These are phyloP conservation scores for Brassica hybrid DNA, from an alignment of 441 rosid species.

Conservation along the genomic window DNA sequence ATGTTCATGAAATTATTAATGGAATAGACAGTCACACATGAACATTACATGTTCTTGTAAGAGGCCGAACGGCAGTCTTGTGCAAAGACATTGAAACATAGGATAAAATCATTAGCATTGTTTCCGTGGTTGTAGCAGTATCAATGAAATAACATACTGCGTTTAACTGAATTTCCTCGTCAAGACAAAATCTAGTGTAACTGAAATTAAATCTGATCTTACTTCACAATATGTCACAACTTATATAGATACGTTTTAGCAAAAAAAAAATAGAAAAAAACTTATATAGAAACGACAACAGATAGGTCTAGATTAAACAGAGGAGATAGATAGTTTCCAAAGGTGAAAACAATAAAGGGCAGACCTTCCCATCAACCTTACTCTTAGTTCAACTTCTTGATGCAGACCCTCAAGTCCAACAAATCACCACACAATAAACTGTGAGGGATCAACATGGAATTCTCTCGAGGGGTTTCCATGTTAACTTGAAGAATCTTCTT, in stretches of 20 bases:
- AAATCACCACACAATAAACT: background rate
- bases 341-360: background rate
- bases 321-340: background rate
- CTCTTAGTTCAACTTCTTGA: background rate
- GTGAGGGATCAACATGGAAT: constrained; percentile 1
- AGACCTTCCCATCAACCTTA: background rate
- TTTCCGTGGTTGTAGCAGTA: no score
- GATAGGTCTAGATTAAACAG: background rate
- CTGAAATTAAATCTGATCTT: background rate
- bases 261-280: background rate
- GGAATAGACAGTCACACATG: no score
- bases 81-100: no score
- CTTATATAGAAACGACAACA: background rate
- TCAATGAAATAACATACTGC: no score
- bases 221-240: background rate
- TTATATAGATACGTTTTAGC: background rate
- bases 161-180: no score
- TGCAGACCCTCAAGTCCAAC: background rate
- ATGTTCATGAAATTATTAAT: no score
- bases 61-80: no score
- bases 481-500: background rate
- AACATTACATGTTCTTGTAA: no score
- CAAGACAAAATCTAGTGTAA: background rate
- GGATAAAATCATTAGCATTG: no score
- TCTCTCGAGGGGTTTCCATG: background rate